These are phyloP conservation scores for Nephelium lappaceum DNA, from an alignment of 345 rosid genomes.

Conservation along the genomic window DNA sequence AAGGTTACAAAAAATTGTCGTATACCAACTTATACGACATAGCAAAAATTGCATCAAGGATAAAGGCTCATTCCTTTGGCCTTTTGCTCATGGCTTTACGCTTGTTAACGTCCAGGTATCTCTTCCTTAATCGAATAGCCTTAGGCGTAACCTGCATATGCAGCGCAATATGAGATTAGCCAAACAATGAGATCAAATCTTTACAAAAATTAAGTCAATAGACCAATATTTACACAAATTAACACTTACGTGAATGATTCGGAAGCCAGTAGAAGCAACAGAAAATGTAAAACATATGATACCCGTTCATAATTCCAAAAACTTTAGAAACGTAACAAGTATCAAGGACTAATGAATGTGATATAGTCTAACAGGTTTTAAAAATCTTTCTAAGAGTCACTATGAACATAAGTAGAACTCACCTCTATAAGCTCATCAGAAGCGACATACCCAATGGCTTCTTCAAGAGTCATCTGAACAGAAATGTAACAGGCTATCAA, in stretches of 20 bases:
- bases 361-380: not conserved
- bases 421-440: conserved; percentile 98
- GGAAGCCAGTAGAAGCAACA: not conserved
- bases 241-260: not conserved
- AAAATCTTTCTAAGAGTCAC: not conserved
- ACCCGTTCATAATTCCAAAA: not conserved
- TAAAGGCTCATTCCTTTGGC: conserved; percentile 57
- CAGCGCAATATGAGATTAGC: not conserved
- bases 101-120: conserved; percentile 86
- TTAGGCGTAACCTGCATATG: conserved; percentile 85
- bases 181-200: conserved; percentile 1
- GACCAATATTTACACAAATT: not conserved
- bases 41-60: conserved; percentile 22
- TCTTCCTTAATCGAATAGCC: conserved; percentile 80
- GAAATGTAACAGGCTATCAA: conserved; percentile 19
- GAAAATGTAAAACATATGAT: not conserved
- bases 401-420: conserved; percentile 2
- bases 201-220: not conserved
- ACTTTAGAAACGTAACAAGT: too few relatives aligned
- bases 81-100: conserved; percentile 84
- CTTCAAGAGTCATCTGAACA: conserved; percentile 95
- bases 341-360: not conserved
- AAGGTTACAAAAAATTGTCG: not conserved
- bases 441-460: conserved; percentile 96
- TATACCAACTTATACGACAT: not conserved